Conservation (phyloP, 176 grass and related monocot species). For the Phragmites australis region DNA sequence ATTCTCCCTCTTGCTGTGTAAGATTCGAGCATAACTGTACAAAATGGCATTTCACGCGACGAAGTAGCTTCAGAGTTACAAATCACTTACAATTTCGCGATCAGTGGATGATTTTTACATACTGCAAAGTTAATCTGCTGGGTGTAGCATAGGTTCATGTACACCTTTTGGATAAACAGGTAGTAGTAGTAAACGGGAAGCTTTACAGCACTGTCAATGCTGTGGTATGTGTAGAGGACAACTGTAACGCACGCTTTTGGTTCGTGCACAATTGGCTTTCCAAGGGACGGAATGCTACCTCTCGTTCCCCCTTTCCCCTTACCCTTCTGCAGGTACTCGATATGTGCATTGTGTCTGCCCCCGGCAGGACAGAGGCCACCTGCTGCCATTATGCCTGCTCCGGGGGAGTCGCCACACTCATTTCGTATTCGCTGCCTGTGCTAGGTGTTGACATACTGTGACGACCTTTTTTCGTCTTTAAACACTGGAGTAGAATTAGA, state of each 20-base stretch:
- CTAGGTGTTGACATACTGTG: conserved; percentile 49
- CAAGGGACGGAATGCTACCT: conserved; percentile 17
- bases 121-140: background rate
- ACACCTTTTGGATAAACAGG: conserved; percentile 25
- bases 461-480: background rate
- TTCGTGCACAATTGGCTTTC: conserved; percentile 32
- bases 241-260: conserved; percentile 18
- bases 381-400: conserved; percentile 52
- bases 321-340: conserved; percentile 32
- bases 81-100: conserved; percentile 10
- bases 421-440: conserved; percentile 32
- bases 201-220: conserved; percentile 40
- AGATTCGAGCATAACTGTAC: conserved; percentile 42
- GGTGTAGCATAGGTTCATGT: background rate
- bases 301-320: background rate
- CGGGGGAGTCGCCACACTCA: conserved; percentile 16
- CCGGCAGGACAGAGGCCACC: conserved; percentile 36
- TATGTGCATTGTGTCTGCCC: conserved; percentile 31
- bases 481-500: background rate
- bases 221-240: conserved; percentile 33
- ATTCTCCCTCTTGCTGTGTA: background rate
- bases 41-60: background rate
- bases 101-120: background rate
- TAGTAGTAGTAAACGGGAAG: conserved; percentile 30
- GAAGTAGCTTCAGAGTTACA: background rate